Conservation (phyloP, 2,329 filamentous ascomycete species). For the Aspergillus spinulosporus region DNA sequence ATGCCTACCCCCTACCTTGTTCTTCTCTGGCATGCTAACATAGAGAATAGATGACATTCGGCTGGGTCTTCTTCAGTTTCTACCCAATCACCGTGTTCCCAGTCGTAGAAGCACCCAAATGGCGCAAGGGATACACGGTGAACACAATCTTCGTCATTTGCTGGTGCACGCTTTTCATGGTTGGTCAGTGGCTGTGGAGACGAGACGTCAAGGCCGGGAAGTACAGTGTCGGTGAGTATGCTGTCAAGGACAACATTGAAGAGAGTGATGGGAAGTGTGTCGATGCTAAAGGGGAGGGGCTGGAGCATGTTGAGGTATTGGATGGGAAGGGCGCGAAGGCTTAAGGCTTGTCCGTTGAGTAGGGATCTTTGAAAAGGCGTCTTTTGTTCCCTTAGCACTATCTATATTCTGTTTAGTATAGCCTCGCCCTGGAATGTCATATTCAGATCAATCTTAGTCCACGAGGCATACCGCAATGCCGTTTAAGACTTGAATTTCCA, state of each 20-base stretch:
- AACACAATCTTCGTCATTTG: constrained; percentile 17
- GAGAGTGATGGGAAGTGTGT: not conserved
- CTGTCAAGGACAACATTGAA: not conserved
- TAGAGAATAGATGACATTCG: constrained; percentile 16
- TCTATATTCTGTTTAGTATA: too few relatives aligned
- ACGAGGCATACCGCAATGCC: too few relatives aligned
- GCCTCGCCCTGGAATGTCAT: too few relatives aligned
- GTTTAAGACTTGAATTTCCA: too few relatives aligned
- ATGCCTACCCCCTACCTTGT: not conserved
- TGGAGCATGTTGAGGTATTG: constrained; percentile 12
- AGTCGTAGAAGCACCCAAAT: constrained; percentile 17
- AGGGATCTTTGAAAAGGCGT: too few relatives aligned
- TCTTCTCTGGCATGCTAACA: too few relatives aligned
- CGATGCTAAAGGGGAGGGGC: not conserved
- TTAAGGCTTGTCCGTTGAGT: not conserved
- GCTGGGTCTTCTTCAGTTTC: constrained; percentile 21
- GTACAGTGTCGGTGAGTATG: constrained; percentile 1
- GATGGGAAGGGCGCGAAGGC: not conserved
- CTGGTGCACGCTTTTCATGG: constrained; percentile 18
- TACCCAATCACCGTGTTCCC: constrained; percentile 20
- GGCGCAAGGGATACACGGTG: constrained; percentile 20
- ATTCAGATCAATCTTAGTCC: too few relatives aligned
- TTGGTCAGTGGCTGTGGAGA: constrained; percentile 19
- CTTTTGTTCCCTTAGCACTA: too few relatives aligned
- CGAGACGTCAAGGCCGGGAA: constrained; percentile 13